Percentiles rank a stretch among this genome's conserved stretches.
phyloP scores from a whole-genome alignment of 1,139 yeast genomes.

The Suhomyces bribrorum region DNA sequence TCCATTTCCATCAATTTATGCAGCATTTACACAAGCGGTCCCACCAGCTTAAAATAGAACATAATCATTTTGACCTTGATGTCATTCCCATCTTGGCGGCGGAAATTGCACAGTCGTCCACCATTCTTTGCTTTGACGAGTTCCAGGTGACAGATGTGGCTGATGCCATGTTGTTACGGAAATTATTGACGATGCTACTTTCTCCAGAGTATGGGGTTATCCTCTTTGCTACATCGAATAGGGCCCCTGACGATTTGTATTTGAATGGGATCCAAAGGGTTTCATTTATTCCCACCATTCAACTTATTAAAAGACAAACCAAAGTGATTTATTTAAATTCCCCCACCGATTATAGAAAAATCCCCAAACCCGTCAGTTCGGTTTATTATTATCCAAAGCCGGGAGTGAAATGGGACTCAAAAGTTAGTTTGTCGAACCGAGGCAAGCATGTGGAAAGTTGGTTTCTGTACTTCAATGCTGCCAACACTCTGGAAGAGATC shows the following conservation, averaged over 20 bases:
- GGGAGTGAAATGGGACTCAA: slow-evolving; percentile 55
- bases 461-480: slow-evolving; percentile 74
- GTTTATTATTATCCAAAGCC: slow-evolving; percentile 79
- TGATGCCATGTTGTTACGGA: slow-evolving; percentile 91
- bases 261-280: slow-evolving; percentile 91
- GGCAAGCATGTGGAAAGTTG: slow-evolving; percentile 69
- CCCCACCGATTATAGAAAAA: slow-evolving; percentile 90
- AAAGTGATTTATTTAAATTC: slow-evolving; percentile 81
- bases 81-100: slow-evolving; percentile 83
- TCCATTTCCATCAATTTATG: slow-evolving; percentile 97
- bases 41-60: slow-evolving; percentile 66
- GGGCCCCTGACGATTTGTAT: slow-evolving; percentile 92
- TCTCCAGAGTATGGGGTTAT: slow-evolving; percentile 77
- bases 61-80: slow-evolving; percentile 66
- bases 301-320: slow-evolving; percentile 69
- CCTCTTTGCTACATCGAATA: slow-evolving; percentile 88
- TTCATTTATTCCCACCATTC: slow-evolving; percentile 89
- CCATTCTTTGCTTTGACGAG: slow-evolving; percentile 91
- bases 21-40: slow-evolving; percentile 87
- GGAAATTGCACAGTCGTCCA: slow-evolving; percentile 73
- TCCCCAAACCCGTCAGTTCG: slow-evolving; percentile 78
- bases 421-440: slow-evolving; percentile 53
- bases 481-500: slow-evolving; percentile 37
- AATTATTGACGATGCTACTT: slow-evolving; percentile 63
- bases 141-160: slow-evolving; percentile 97